Base-by-base conservation (phyloP, 805 yeast species). In the Phaffomyces thermotolerans region DNA sequence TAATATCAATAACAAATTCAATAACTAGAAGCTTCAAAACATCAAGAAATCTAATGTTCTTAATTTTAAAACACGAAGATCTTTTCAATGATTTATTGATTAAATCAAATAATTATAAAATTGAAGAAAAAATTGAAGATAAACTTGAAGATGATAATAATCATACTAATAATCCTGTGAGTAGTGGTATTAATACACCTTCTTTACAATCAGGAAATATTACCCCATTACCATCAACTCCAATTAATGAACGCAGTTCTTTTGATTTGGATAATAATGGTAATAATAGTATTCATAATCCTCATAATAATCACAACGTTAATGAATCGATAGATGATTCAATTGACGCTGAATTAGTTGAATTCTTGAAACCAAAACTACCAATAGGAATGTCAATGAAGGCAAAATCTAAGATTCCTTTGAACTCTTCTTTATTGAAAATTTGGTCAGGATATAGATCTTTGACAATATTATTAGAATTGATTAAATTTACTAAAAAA, bases 311-410 rank as follows among this genome's bases (percentile, higher is more conserved):
- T 20, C 48, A 43, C 3, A 48, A 41, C 14, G 45, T 37, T 15
- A 18, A 33, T 17, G 35, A 31, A 3, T 31, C 34, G 8, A 31
- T 30, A 30, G 32, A 30, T 30, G 40, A 47, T 8, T 33, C 44
- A 22, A 43, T 41, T 9, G 53, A 46, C 9, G 52, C 48, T n/a
- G 59, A 51, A 44, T 64, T 67, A 32, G 71, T 68, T 32, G 62
- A 56, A 31, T 66, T 70, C 5, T 57, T 76, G 32, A 59, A 75
- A 42, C 79, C 84, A 6, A 65, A 58, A 23, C 71, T 69, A 12
- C 83, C 82, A 5, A 59, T 69, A 1, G 86, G 87, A 4, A 78
- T 81, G 85, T 75, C 85, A 0, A 52, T 56, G 15, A 73, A 67
- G 40, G 79, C 82, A 2, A 71, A 68, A 37, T 74, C 76, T 14